Evolutionary conservation across 2,329 filamentous ascomycete species (phyloP).

Genomic region (Dendryphion nanum): DNA sequence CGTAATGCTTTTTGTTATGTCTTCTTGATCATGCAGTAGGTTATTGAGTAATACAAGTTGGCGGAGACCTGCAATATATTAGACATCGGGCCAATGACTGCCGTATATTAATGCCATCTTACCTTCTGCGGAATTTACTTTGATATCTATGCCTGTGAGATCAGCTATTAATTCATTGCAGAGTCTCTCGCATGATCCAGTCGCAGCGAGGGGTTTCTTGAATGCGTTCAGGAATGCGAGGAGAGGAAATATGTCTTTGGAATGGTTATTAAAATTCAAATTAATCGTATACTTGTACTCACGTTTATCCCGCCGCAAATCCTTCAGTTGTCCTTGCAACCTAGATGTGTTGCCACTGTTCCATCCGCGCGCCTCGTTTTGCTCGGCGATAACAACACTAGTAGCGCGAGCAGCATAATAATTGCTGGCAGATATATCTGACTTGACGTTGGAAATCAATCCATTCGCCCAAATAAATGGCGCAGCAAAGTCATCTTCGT

Average conservation of each 20-base stretch:
- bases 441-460: slow-evolving; percentile 20
- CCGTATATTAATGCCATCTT: too few relatives aligned
- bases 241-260: slow-evolving; percentile 46
- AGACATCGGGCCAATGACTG: too few relatives aligned
- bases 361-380: slow-evolving; percentile 44
- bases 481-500: slow-evolving; percentile 6
- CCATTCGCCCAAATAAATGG: slow-evolving; percentile 25
- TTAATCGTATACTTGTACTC: background rate
- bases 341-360: slow-evolving; percentile 32
- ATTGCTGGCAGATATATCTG: slow-evolving; percentile 20
- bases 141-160: slow-evolving; percentile 53
- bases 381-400: slow-evolving; percentile 35
- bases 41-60: slow-evolving; percentile 56
- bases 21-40: slow-evolving; percentile 50
- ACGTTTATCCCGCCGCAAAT: slow-evolving; percentile 24
- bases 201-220: slow-evolving; percentile 49
- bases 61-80: slow-evolving; percentile 46
- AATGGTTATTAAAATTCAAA: slow-evolving; percentile 1
- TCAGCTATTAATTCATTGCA: slow-evolving; percentile 63
- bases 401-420: slow-evolving; percentile 47
- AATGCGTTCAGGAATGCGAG: slow-evolving; percentile 50
- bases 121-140: slow-evolving; percentile 46
- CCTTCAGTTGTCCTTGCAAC: slow-evolving; percentile 38
- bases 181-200: slow-evolving; percentile 49
- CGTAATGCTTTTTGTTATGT: slow-evolving; percentile 49